Percentiles rank a stretch among this genome's conserved stretches.
Evolutionary conservation across 1,139 yeast species (phyloP).

Genomic region (Yamadazyma sp.): DNA sequence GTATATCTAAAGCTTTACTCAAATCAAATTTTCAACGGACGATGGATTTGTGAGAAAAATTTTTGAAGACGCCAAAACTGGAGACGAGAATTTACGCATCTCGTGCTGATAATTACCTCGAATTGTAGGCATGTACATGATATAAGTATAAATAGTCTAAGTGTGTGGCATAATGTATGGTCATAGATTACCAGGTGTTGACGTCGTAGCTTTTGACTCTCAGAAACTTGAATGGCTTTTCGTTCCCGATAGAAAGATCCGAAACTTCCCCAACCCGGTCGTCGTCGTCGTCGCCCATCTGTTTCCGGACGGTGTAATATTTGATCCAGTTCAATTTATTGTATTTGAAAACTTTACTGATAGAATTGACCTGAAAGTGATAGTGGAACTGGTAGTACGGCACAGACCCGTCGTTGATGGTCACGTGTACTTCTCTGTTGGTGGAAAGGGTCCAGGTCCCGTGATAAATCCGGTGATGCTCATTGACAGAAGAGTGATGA

Average conservation of each 20-base stretch:
- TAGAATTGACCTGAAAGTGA: conserved; percentile 52
- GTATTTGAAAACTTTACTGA: conserved; percentile 57
- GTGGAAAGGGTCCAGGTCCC: conserved; percentile 56
- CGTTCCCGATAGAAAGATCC: conserved; percentile 62
- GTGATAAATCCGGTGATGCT: conserved; percentile 38
- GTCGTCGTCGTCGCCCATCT: conserved; percentile 18
- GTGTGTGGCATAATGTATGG: not conserved
- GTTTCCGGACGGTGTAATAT: conserved; percentile 57
- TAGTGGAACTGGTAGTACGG: conserved; percentile 65
- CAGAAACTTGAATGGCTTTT: conserved; percentile 73
- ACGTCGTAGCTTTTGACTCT: conserved; percentile 50
- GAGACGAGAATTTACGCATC: conserved; percentile 1
- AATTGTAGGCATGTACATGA: not conserved
- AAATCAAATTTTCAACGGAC: conserved; percentile 13
- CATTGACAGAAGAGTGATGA: conserved; percentile 19
- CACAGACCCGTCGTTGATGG: conserved; percentile 60
- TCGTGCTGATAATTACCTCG: conserved; percentile 1
- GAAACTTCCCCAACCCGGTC: conserved; percentile 52
- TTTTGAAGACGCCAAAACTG: conserved; percentile 4
- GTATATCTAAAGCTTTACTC: conserved; percentile 1
- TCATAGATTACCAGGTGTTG: conserved; percentile 6
- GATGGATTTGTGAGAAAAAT: conserved; percentile 10
- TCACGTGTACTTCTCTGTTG: conserved; percentile 53
- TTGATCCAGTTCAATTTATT: conserved; percentile 68
- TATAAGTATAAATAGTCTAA: not conserved